Percentiles rank a stretch among this genome's conserved stretches.
Evolutionary conservation across 805 yeast genomes (phyloP).

Genomic region (Grigorovia transvaalensis): DNA sequence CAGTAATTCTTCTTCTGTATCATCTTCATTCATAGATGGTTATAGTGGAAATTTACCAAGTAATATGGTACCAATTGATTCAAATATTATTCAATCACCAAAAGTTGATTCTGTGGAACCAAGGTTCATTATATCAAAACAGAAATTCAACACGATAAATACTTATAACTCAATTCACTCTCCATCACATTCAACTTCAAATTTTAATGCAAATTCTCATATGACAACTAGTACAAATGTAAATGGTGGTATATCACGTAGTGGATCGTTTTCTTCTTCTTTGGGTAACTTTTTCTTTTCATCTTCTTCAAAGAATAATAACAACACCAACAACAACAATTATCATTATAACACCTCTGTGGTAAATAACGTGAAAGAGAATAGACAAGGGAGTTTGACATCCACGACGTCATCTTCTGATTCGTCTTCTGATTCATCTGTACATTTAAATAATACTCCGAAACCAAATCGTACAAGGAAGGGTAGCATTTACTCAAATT

Average conservation of each 20-base stretch:
- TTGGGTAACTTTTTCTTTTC: constrained; percentile 28
- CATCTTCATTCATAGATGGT: constrained; percentile 27
- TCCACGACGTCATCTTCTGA: neutral
- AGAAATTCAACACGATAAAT: constrained; percentile 34
- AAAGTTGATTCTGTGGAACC: constrained; percentile 68
- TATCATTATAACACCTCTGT: neutral
- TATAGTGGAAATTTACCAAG: constrained; percentile 32
- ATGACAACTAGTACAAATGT: constrained; percentile 4
- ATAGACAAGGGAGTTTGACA: neutral
- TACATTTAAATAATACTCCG: constrained; percentile 25
- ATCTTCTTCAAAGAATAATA: neutral
- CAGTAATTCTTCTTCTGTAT: constrained; percentile 25
- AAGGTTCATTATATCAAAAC: constrained; percentile 74
- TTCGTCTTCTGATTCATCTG: neutral
- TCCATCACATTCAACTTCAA: neutral
- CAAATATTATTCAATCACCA: constrained; percentile 64
- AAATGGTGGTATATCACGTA: constrained; percentile 20
- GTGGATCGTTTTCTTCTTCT: constrained; percentile 28
- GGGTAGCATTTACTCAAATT: constrained; percentile 27
- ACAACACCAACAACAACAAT: neutral
- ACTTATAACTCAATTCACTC: constrained; percentile 2
- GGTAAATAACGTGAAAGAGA: neutral
- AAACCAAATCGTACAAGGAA: constrained; percentile 28
- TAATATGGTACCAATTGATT: constrained; percentile 34
- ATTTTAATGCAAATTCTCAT: neutral